Evolutionary conservation across 331 rosid genomes (phyloP), one percentile per base, ranked within the genome.

Genomic region (Malus hybrid): DNA sequence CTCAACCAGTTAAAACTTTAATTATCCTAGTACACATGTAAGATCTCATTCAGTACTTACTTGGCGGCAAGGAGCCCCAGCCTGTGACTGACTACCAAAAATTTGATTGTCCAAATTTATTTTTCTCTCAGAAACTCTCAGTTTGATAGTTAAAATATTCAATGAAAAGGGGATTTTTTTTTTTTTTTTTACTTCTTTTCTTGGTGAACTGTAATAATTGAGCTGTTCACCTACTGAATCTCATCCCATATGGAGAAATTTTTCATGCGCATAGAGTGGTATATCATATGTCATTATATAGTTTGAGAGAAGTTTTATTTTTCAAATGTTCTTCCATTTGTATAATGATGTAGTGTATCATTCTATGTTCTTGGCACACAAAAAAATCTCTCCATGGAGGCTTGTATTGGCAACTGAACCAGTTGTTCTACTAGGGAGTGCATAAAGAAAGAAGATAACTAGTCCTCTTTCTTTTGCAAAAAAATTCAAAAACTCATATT

Each of bases 401-500:
- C 58, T 58, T 26, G 77, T 30, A 39, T 42, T 73, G 68, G 44
- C 69, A 73, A 62, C 60, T 73, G 68, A 73, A 73, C 60, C 58
- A 60, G 68, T 61, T 60, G 60, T 39, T 58, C 11, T 24, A 63
- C 42, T 16, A 60, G 42, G 58, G 22, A 39, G 18, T 42, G 57
- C 68, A 42, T 60, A 61, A 42, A 61, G 68, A 10, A 11, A 39
- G 44, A 46, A 39, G 60, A 39, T 1, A 22, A n/a, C 24, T 18
- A 60, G 5, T n/a, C 44, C 18, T 26, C 32, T 73, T 58, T 4
- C 32, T 1, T n/a, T 66, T 19, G 70, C 13, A 24, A 15, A 12
- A 56, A 57, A 10, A 5, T 9, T 57, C 63, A 58, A 3, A 22
- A 20, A 22, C 28, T 58, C 63, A 10, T 58, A 20, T 58, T 44